Evolutionary conservation across 2,329 filamentous ascomycete species (phyloP).

Genomic region (Colletotrichum shisoi): DNA sequence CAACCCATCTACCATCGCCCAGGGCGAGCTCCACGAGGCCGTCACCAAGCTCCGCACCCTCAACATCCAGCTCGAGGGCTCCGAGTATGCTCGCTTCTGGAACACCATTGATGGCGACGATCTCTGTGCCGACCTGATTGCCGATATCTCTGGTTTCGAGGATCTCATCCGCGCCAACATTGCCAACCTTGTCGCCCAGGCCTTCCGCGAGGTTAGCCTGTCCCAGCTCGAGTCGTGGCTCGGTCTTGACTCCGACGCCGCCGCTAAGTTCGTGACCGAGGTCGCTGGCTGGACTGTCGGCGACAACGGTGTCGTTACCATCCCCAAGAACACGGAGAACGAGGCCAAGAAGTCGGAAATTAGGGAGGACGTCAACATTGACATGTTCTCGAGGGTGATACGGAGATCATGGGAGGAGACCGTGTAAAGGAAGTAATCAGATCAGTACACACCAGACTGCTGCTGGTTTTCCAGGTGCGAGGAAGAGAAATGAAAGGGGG

Average conservation of each 20-base stretch:
- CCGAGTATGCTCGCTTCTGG: slow-evolving; percentile 94
- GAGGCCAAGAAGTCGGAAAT: slow-evolving; percentile 96
- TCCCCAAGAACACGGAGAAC: slow-evolving; percentile 95
- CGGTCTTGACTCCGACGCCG: slow-evolving; percentile 71
- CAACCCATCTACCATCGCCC: slow-evolving; percentile 73
- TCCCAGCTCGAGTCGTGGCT: slow-evolving; percentile 77
- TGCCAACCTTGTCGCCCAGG: slow-evolving; percentile 82
- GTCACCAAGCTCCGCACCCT: slow-evolving; percentile 85
- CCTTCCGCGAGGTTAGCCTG: slow-evolving; percentile 76
- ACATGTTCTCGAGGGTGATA: slow-evolving; percentile 82
- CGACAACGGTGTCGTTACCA: slow-evolving; percentile 69
- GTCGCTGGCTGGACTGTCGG: slow-evolving; percentile 88
- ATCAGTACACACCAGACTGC: background rate
- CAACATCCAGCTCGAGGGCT: slow-evolving; percentile 86
- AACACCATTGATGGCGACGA: slow-evolving; percentile 90
- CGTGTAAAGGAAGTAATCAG: slow-evolving; percentile 54
- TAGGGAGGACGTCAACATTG: slow-evolving; percentile 91
- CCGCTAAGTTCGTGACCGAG: slow-evolving; percentile 81
- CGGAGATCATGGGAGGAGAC: slow-evolving; percentile 86
- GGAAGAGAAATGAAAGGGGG: slow-evolving; percentile 18
- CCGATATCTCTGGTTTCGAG: slow-evolving; percentile 94
- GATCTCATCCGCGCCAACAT: slow-evolving; percentile 91
- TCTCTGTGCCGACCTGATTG: slow-evolving; percentile 92
- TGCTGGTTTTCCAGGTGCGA: slow-evolving; percentile 6
- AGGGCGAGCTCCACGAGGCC: slow-evolving; percentile 84